Evolutionary conservation across 192 early-diverging fungal species (phyloP), one percentile per base, ranked within the genome.

Genomic region (Allomyces arbusculus): DNA sequence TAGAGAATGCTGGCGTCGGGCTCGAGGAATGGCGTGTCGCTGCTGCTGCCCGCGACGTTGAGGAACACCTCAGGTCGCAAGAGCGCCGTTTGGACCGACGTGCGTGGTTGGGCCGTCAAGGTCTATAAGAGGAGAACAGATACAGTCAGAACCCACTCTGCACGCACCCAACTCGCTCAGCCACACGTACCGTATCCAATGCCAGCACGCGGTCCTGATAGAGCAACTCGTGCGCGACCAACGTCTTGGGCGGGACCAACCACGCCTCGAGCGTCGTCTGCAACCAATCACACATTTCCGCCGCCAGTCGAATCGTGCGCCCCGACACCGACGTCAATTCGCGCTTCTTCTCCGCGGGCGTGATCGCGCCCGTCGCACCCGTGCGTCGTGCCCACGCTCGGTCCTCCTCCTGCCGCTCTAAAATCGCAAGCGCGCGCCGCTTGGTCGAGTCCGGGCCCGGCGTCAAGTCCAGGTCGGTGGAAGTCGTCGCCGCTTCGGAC

Each of bases 1-100:
- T 99, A 99, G 9, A 89, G 73, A 45, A 97, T 89, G 75, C 85
- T 87, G 0, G 86, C 90, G 72, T 99, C 95, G 87, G 80, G 28
- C 80, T 83, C 1, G 4, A 40, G 33, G 84, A 77, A 64, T 77
- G 55, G 23, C 94, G 70, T 62, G 2, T 73, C 73, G 24, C 66
- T 72, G 70, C 24, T 72, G 65, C 20, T 73, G 75, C 14, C 74
- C 70, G 23, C 66, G 70, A 12, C 63, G 64, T 16, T 69, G 74
- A 97, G 78, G 70, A 94, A 95, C 70, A 88, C 76, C 12, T 74
- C 69, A 1, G 91, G 77, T 61, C 89, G 84, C 3, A 83, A 84
- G 5, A 98, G 74, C 0, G 89, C 95, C 1, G 87, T 87, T 66
- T 93, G 91, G 24, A 94, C 78, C 4, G 86, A 81, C 45, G 85